These are phyloP conservation scores for Jasminum sambac DNA, from an alignment of 257 asterid species.

Conservation along the genomic window DNA sequence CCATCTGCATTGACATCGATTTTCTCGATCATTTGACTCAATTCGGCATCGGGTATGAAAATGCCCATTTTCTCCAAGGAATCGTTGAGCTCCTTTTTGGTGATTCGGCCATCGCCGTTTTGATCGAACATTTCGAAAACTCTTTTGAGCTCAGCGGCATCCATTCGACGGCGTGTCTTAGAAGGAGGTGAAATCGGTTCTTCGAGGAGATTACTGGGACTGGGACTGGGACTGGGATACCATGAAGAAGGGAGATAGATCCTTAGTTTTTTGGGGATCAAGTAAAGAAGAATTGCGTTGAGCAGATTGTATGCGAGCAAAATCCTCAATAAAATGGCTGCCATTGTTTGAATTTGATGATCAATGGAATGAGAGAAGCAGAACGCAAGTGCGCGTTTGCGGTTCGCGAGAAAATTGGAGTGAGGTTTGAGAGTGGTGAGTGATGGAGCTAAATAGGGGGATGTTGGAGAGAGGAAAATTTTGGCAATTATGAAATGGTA, in stretches of 20 bases:
- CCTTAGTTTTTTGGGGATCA: constrained; percentile 47
- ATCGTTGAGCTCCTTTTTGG: constrained; percentile 47
- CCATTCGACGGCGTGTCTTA: constrained; percentile 32
- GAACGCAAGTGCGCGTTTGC: neutral
- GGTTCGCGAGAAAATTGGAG: constrained; percentile 18
- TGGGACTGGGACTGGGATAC: neutral
- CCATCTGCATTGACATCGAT: constrained; percentile 56
- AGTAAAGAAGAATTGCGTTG: constrained; percentile 11
- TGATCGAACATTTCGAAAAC: constrained; percentile 57
- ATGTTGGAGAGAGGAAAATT: neutral
- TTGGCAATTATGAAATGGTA: neutral
- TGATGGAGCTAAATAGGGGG: constrained; percentile 29
- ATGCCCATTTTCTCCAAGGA: constrained; percentile 66
- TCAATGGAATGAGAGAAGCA: neutral
- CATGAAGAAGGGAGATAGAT: constrained; percentile 30
- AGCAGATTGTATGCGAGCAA: constrained; percentile 41
- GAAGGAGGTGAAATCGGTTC: neutral
- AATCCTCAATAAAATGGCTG: constrained; percentile 39
- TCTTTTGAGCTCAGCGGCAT: constrained; percentile 41
- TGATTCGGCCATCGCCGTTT: constrained; percentile 62
- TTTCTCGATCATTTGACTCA: constrained; percentile 45
- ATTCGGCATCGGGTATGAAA: constrained; percentile 48
- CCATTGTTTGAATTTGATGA: constrained; percentile 22
- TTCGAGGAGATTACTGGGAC: neutral
- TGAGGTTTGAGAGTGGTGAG: constrained; percentile 21